A percentile compares a stretch with the other conserved stretches of the same genome.
Conservation (phyloP, 768 basidiomycete genomes). For the Lactifluus echinatus region DNA sequence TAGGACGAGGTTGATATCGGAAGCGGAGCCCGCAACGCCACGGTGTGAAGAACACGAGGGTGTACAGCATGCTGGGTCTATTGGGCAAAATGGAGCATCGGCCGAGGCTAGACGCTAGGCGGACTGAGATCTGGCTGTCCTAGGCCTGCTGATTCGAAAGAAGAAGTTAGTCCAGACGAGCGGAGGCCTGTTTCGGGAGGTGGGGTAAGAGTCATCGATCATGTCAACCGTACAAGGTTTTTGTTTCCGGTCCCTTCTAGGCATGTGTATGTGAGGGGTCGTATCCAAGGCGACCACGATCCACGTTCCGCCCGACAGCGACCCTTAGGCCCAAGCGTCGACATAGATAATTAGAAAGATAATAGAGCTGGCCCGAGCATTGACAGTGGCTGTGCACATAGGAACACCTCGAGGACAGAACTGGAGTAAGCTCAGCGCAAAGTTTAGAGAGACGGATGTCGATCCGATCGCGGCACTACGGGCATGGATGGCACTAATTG, state of each 20-base stretch:
- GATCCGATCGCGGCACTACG: background rate
- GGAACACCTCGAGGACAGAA: background rate
- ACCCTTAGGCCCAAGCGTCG: conserved; percentile 2
- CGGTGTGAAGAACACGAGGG: conserved; percentile 2
- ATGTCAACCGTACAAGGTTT: conserved; percentile 9
- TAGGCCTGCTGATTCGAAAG: background rate
- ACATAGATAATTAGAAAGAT: background rate
- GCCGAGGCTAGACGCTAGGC: background rate
- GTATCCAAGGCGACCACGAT: conserved; percentile 18
- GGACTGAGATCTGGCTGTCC: background rate
- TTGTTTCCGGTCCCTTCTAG: conserved; percentile 11
- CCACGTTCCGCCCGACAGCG: background rate
- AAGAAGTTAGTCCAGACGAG: background rate
- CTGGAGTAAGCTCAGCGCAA: background rate
- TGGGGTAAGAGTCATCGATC: conserved; percentile 6
- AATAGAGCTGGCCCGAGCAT: background rate
- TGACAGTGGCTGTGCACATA: conserved; percentile 11
- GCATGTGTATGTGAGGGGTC: background rate
- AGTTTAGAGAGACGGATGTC: background rate
- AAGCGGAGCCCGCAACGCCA: background rate
- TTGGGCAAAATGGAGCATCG: background rate
- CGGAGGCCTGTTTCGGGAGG: conserved; percentile 5
- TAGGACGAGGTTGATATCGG: background rate
- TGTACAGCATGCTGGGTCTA: background rate
- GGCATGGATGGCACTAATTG: background rate